phyloP scores from a whole-genome alignment of 164 flowering plant species.

The Aristolochia contorta region DNA sequence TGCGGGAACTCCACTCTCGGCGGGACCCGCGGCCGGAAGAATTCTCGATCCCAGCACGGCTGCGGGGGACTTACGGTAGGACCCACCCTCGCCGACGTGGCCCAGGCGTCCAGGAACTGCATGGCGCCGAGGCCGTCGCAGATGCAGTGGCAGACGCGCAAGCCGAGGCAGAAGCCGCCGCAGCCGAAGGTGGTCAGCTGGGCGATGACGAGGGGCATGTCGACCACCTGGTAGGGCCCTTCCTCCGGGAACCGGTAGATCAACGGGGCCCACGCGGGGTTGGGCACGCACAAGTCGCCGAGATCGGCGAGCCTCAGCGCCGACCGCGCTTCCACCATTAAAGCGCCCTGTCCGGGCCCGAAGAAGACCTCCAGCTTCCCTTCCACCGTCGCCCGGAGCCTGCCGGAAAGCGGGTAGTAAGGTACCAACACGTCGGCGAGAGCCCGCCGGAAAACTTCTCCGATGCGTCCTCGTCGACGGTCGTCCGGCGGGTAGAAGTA shows the following conservation, averaged over 20 bases:
- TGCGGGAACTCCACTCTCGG: conserved; percentile 49
- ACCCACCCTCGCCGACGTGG: conserved; percentile 51
- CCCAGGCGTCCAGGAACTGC: conserved; percentile 81
- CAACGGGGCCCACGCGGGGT: conserved; percentile 68
- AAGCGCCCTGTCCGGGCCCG: conserved; percentile 51
- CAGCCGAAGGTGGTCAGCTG: conserved; percentile 69
- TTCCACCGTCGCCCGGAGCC: conserved; percentile 48
- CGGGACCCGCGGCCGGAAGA: conserved; percentile 53
- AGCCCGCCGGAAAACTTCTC: conserved; percentile 28
- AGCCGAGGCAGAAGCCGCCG: conserved; percentile 81
- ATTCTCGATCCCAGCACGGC: conserved; percentile 75
- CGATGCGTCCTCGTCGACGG: conserved; percentile 5
- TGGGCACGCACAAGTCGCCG: conserved; percentile 62
- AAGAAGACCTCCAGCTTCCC: conserved; percentile 75
- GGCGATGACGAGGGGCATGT: conserved; percentile 75
- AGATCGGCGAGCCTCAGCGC: conserved; percentile 35
- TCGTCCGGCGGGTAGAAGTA: conserved; percentile 39
- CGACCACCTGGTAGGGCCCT: conserved; percentile 49
- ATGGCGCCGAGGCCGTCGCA: conserved; percentile 94
- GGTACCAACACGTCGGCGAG: conserved; percentile 62
- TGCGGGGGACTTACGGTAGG: conserved; percentile 22
- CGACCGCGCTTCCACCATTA: conserved; percentile 54
- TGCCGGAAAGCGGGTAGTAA: conserved; percentile 79
- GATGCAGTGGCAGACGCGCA: conserved; percentile 76
- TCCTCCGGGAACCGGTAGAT: conserved; percentile 50